Base-by-base conservation (phyloP, 805 yeast species). In the Monosporozyma yasuniensis region DNA sequence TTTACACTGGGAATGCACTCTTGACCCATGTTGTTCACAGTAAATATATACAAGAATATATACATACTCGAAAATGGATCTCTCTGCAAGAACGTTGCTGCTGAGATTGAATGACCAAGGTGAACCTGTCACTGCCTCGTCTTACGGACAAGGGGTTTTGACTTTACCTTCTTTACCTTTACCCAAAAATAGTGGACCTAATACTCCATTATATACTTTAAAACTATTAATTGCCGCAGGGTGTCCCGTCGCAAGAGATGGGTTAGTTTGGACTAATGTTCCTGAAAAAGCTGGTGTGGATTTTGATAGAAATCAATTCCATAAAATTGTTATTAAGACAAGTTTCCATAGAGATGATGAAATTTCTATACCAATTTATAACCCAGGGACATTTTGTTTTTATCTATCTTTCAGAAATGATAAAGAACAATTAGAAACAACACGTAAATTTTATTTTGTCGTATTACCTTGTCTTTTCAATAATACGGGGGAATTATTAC, bases 341-440 rank as follows among this genome's bases (percentile, higher is more conserved):
- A 72, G 81, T 1, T 83, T 90, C 63, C 81, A 80, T 58, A 65
- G 75, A 47, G 93, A 89, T 62, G 72, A 78, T 47, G 64, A 70
- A 34, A 68, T 90, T 18, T 80, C 77, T 52, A 72, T 91, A 47
- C 72, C 77, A 8, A 78, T 91, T 49, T 79, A 66, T 60, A 66
- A 61, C 6, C 89, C 96, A 1, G 99, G 99, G 2, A 77, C 95
- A 1, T 91, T 76, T 66, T 76, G 84, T 52, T 90, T 80, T 66
- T 86, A 81, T 60, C 71, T 85, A 19, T 75, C 83, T 10, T 89
- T 82, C 61, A 69, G 72, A 32, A 69, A 65, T 30, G 60, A 54
- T 11, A 35, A 57, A 4, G 69, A 64, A n/a, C 52, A 65, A 37
- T 57, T 74, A 39, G 68, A 67, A 21, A 72, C 78, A 1, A 81